Conservation (phyloP, 345 rosid species). For the Turnera subulata region DNA sequence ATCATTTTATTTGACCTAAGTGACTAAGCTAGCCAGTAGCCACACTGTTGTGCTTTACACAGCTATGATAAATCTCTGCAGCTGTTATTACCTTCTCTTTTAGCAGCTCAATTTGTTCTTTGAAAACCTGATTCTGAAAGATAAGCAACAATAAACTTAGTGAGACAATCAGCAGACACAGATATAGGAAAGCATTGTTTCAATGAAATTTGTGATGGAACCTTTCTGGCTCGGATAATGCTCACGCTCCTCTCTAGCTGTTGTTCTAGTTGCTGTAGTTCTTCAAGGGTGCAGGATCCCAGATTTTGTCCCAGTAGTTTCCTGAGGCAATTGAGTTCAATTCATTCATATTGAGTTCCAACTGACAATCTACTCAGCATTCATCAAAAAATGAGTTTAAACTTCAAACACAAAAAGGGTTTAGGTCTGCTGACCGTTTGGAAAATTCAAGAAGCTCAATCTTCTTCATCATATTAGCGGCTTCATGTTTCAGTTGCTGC, state of each 20-base stretch:
- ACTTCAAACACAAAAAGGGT: not conserved
- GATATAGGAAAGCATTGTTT: not conserved
- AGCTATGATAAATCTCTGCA: not conserved
- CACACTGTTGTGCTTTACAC: no score
- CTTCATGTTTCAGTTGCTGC: conserved; percentile 78
- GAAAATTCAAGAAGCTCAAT: conserved; percentile 75
- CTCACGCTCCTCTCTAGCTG: conserved; percentile 37
- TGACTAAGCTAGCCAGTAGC: not conserved
- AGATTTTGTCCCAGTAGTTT: conserved; percentile 37
- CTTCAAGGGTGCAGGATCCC: conserved; percentile 34
- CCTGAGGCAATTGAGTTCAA: conserved; percentile 15
- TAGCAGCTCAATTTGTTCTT: conserved; percentile 59
- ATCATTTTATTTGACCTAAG: not conserved
- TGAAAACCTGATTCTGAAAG: conserved; percentile 58
- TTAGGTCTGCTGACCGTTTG: conserved; percentile 40
- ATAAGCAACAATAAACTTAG: not conserved
- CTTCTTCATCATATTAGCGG: conserved; percentile 64
- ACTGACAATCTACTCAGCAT: not conserved
- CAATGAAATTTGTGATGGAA: not conserved
- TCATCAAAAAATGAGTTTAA: not conserved
- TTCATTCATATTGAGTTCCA: not conserved
- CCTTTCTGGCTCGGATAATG: conserved; percentile 39
- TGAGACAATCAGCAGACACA: no score
- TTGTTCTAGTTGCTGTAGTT: conserved; percentile 36
- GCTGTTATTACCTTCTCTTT: conserved; percentile 53